Conservation (phyloP, 2,329 filamentous ascomycete genomes). For the Nemania abortiva region DNA sequence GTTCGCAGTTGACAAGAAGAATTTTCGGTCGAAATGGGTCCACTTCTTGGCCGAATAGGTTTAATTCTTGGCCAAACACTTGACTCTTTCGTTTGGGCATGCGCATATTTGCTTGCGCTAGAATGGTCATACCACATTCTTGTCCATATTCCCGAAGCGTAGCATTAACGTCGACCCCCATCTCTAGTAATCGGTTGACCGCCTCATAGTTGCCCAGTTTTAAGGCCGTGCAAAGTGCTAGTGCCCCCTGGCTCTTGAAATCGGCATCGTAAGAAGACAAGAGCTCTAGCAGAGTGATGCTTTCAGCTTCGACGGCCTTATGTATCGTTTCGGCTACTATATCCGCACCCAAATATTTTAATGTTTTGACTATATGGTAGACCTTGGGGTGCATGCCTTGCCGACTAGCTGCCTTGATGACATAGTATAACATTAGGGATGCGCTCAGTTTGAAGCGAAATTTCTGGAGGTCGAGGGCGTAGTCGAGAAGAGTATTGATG, state of each 20-base stretch:
- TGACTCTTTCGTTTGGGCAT: too few relatives aligned
- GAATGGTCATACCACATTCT: not conserved
- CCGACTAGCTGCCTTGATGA: not conserved
- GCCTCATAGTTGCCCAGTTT: constrained; percentile 13
- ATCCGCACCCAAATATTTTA: not conserved
- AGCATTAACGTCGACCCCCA: constrained; percentile 8
- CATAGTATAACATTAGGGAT: not conserved
- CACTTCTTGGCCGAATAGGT: not conserved
- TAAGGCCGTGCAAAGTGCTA: constrained; percentile 1
- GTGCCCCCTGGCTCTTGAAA: constrained; percentile 3
- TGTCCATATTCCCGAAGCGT: not conserved
- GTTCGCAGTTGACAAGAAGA: not conserved
- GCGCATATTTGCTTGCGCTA: not conserved
- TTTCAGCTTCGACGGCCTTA: not conserved
- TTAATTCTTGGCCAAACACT: too few relatives aligned
- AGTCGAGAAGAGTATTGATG: constrained; percentile 5
- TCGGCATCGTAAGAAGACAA: not conserved
- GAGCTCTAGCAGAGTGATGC: constrained; percentile 3
- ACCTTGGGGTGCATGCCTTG: not conserved
- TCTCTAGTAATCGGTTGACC: not conserved
- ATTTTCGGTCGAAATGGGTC: too few relatives aligned
- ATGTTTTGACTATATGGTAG: not conserved
- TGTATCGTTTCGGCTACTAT: not conserved
- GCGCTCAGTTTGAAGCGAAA: not conserved
- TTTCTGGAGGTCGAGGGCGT: not conserved